Base-by-base conservation (phyloP, 225 moss, liverwort and hornwort genomes). In the Physcomitrellopsis africana region DNA sequence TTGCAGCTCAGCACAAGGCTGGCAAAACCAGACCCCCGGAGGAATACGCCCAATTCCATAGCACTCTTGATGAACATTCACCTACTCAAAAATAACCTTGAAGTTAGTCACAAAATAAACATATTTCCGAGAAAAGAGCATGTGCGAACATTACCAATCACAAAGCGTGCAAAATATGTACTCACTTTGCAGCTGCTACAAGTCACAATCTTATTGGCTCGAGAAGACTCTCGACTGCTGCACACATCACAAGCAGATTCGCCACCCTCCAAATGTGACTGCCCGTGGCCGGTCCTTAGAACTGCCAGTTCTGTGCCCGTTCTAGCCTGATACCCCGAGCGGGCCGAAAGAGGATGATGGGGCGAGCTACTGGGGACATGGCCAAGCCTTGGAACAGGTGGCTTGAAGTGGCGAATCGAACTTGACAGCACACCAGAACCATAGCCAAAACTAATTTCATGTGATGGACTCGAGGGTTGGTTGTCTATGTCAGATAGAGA, bases 141-240 rank as follows among this genome's bases (percentile, higher is more conserved):
- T 54, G 42, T 60, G 44, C 60, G 70, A 66, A 24, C 65, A 67
- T 20, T 41, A 26, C 67, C 32, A 68, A 78, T 19, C 24, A 24
- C 37, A 18, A 51, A 32, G 32, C 32, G 32, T 37, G 32, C 9
- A 72, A 63, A 69, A 20, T 27, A 19, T 51, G 18, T 27, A 83
- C 87, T 87, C 68, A 90, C 90, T 85, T 83, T 90, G 85, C 90
- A 90, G 77, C 81, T 82, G 56, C 70, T 85, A 80, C 90, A 90
- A 27, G 81, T 3, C 64, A 90, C 83, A 63, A 87, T 80, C 79
- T 81, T 87, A 67, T 90, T 90, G 45, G 74, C 73, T 70, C 90
- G 90, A 46, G 83, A 71, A 69, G 80, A 87, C 58, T 87, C 87
- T 64, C 87, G 80, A 77, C 65, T 75, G 53, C 78, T 82, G 77